A percentile compares a stretch with the other conserved stretches of the same genome.
Evolutionary conservation across 768 basidiomycete species (phyloP).

Genomic region (Trametes villosa): DNA sequence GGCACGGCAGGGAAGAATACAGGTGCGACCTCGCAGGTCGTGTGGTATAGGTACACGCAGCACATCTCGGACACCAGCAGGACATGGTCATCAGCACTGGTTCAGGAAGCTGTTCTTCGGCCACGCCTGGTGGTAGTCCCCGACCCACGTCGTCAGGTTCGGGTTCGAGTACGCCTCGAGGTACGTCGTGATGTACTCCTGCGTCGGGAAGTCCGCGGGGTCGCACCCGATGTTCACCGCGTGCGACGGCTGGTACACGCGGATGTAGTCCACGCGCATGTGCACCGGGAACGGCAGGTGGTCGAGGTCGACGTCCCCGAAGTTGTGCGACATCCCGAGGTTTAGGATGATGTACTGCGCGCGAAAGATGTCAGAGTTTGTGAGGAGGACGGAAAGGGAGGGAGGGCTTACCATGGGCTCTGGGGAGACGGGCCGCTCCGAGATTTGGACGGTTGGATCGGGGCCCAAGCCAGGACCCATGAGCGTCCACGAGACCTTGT

Average conservation of each 20-base stretch:
- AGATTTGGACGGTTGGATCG: constrained; percentile 62
- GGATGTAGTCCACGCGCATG: constrained; percentile 86
- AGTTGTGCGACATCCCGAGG: constrained; percentile 83
- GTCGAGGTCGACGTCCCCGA: constrained; percentile 72
- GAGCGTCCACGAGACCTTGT: constrained; percentile 75
- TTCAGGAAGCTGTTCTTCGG: constrained; percentile 70
- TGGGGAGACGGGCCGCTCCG: constrained; percentile 68
- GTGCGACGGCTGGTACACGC: constrained; percentile 83
- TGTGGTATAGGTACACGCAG: no score
- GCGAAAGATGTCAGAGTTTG: background rate
- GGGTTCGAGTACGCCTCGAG: constrained; percentile 81
- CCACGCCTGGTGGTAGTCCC: constrained; percentile 64
- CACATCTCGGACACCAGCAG: no score
- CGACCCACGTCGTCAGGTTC: constrained; percentile 77
- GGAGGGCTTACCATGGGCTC: constrained; percentile 78
- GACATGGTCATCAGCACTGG: constrained; percentile 48
- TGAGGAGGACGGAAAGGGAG: background rate
- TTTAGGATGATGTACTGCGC: constrained; percentile 81
- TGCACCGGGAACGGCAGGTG: constrained; percentile 69
- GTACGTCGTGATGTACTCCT: constrained; percentile 77
- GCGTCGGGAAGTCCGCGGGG: constrained; percentile 78
- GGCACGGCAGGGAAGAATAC: no score
- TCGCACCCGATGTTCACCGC: constrained; percentile 84
- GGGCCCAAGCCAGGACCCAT: constrained; percentile 68
- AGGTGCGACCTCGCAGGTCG: no score